Evolutionary conservation across 1,284 basidiomycete species (phyloP), one percentile per base, ranked within the genome.

Genomic region (Phlebopus sp.): DNA sequence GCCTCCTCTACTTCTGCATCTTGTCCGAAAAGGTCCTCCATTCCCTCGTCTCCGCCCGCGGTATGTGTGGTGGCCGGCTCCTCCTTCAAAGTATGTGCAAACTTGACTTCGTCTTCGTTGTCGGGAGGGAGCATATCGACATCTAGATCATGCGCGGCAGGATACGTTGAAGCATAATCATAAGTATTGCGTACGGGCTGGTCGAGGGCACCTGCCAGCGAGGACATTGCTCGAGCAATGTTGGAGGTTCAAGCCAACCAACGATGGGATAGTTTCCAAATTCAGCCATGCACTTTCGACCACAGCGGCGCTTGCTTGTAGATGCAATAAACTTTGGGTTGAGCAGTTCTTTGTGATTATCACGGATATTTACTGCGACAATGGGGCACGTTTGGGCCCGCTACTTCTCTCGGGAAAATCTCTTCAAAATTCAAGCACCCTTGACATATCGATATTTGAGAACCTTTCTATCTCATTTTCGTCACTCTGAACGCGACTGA

Each of bases 11-110:
- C 73, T 30, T 80, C 81, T 32, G 78, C 74, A 39, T 88, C 86
- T 55, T 85, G 84, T 31, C 87, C 87, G 63, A 90, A 90, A 43
- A 90, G 75, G 63, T 90, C 88, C 50, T 81, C 78, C 78, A 86
- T 86, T 49, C 77, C 82, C 56, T 84, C 79, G 53, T 87, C 82
- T 21, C 42, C 72, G 49, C 69, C 69, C n/a, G 66, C 64, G 37
- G 14, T 40, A 27, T 64, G 60, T 8, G 57, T 36, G n/a, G 67
- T 59, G 17, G 60, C 60, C 9, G 46, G 44, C n/a, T 17, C 53
- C 0, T 23, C 25, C 38, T 36, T 39, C 11, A 38, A 19, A n/a
- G 50, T 44, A 2, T 49, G 53, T 23, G 66, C 67, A 19, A 65
- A 55, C 15, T 61, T 62, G 50, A 59, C 46, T 7, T 59, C 58